These are phyloP conservation scores for Chrysosporium keratinophilum DNA, from an alignment of 2,329 filamentous ascomycete genomes.

Conservation along the genomic window DNA sequence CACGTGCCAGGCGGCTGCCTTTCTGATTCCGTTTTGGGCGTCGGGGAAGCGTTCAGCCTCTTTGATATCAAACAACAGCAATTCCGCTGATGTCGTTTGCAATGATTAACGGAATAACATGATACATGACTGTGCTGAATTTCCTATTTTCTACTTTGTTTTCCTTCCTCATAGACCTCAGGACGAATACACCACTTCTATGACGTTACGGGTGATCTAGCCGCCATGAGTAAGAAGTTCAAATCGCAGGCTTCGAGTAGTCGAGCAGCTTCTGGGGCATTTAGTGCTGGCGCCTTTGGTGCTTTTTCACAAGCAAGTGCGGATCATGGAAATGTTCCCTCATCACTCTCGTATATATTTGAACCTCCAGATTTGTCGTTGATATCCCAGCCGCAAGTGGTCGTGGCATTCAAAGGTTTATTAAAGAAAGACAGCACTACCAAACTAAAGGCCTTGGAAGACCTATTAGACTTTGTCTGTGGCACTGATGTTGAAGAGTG, in stretches of 20 bases:
- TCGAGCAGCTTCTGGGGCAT: constrained; percentile 43
- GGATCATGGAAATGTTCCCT: constrained; percentile 39
- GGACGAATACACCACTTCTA: constrained; percentile 31
- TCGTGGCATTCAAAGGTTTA: constrained; percentile 86
- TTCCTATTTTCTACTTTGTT: neutral
- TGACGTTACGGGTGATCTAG: neutral
- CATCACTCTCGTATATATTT: constrained; percentile 72
- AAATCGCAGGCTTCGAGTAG: constrained; percentile 56
- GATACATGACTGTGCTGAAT: neutral
- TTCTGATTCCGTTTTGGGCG: constrained; percentile 1
- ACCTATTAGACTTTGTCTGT: constrained; percentile 59
- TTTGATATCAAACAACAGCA: neutral
- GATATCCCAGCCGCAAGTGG: constrained; percentile 68
- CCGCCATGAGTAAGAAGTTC: constrained; percentile 45
- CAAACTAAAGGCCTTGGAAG: constrained; percentile 81
- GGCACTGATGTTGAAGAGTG: constrained; percentile 44
- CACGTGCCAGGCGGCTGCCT: neutral
- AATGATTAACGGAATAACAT: neutral
- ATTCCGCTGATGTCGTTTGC: neutral
- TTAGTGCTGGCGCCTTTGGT: constrained; percentile 39
- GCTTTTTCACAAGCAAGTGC: constrained; percentile 29
- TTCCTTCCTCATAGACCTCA: constrained; percentile 17
- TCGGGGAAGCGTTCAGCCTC: neutral
- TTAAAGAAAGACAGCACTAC: constrained; percentile 89
- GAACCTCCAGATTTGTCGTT: constrained; percentile 71